A percentile compares a stretch with the other conserved stretches of the same genome.
phyloP scores from a whole-genome alignment of 306 rosid species.

The Trifolium repens region DNA sequence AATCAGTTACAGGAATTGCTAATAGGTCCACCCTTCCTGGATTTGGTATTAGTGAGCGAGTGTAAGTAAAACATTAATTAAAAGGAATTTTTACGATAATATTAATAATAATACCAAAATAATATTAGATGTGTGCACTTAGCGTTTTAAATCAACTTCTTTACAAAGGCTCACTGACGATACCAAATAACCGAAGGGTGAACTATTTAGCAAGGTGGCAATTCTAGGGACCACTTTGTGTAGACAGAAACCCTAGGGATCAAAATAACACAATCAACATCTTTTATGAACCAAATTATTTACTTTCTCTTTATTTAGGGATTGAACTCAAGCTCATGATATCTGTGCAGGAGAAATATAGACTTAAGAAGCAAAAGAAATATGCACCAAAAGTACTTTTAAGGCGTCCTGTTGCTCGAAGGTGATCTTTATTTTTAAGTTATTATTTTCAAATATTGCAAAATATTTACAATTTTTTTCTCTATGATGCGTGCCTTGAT shows the following conservation, averaged over 20 bases:
- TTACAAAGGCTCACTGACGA: conserved; percentile 1
- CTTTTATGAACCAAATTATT: not conserved
- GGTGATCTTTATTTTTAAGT: conserved; percentile 50
- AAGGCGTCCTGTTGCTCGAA: conserved; percentile 84
- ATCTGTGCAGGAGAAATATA: conserved; percentile 83
- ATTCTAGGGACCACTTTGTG: not conserved
- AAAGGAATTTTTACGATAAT: not conserved
- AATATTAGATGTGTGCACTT: conserved; percentile 3
- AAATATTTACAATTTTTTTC: not conserved
- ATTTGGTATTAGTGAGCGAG: not conserved
- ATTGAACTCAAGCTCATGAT: conserved; percentile 27
- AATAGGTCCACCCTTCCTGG: not conserved
- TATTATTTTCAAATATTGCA: conserved; percentile 1
- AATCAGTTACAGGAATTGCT: not conserved
- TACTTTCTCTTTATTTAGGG: conserved; percentile 30
- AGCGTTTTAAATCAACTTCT: not conserved
- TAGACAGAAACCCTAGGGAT: not conserved
- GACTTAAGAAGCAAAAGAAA: conserved; percentile 90
- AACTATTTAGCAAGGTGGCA: conserved; percentile 13
- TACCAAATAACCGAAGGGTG: conserved; percentile 3
- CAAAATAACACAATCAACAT: not conserved
- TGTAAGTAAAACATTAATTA: conserved; percentile 9
- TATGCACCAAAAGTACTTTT: conserved; percentile 89
- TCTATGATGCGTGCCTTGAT: not conserved
- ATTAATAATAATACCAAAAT: not conserved